These are phyloP conservation scores for Daedalea quercina DNA, from an alignment of 768 basidiomycete genomes.

Conservation along the genomic window DNA sequence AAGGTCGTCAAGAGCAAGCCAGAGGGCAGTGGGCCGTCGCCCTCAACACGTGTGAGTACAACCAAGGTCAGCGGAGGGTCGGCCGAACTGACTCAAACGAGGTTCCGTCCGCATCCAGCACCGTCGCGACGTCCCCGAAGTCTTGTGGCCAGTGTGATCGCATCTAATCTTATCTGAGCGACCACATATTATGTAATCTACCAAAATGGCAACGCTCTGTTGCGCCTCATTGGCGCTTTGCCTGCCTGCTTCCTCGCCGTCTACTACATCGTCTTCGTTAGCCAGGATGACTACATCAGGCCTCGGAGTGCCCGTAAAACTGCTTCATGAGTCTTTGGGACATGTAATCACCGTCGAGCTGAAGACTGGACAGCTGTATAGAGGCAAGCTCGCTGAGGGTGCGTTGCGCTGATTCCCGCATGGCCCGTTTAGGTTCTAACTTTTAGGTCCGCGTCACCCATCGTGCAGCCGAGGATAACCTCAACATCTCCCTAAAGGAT, in stretches of 20 bases:
- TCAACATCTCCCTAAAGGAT: slow-evolving; percentile 93
- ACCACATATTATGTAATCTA: background rate
- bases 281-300: slow-evolving; percentile 40
- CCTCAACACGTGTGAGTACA: too few species aligned
- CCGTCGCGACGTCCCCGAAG: background rate
- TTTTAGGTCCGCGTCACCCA: slow-evolving; percentile 13
- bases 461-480: slow-evolving; percentile 86
- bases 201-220: too few species aligned
- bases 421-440: background rate
- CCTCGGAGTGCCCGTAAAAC: slow-evolving; percentile 92
- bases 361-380: slow-evolving; percentile 94
- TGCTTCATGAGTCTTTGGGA: slow-evolving; percentile 93
- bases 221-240: background rate
- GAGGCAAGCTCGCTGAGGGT: slow-evolving; percentile 98
- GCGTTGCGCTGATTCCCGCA: slow-evolving; percentile 15
- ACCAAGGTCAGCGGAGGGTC: too few species aligned
- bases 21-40: too few species aligned
- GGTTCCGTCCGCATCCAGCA: background rate
- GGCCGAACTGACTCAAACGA: background rate
- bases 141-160: background rate
- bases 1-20: too few species aligned
- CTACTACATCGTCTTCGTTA: background rate
- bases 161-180: background rate
- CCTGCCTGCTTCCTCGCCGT: background rate
- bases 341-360: slow-evolving; percentile 98